Conservation (phyloP, 2,329 filamentous ascomycete genomes). For the Sclerotiophoma versabilis region DNA sequence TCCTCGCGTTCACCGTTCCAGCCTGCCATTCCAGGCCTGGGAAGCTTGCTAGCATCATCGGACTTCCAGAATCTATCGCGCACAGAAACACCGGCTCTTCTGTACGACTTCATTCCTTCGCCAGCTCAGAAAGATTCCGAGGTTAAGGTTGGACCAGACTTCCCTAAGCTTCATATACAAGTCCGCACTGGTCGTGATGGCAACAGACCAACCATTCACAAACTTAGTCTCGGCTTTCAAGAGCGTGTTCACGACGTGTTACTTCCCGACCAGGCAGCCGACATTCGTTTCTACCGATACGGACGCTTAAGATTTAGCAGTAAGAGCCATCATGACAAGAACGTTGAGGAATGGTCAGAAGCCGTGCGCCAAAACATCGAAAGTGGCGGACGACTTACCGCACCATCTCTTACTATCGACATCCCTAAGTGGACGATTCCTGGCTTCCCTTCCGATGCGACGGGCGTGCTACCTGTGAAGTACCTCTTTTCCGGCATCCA, state of each 20-base stretch:
- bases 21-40: slow-evolving; percentile 29
- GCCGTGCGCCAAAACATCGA: slow-evolving; percentile 33
- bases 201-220: slow-evolving; percentile 24
- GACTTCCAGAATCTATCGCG: slow-evolving; percentile 15
- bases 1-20: slow-evolving; percentile 23
- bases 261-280: slow-evolving; percentile 37
- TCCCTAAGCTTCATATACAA: slow-evolving; percentile 35
- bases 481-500: slow-evolving; percentile 42
- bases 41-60: slow-evolving; percentile 28
- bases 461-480: slow-evolving; percentile 21
- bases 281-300: slow-evolving; percentile 37
- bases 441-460: slow-evolving; percentile 12
- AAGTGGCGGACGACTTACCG: slow-evolving; percentile 38
- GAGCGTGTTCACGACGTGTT: slow-evolving; percentile 38
- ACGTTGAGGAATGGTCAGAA: slow-evolving; percentile 27
- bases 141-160: slow-evolving; percentile 16
- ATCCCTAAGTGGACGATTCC: slow-evolving; percentile 42
- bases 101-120: slow-evolving; percentile 35
- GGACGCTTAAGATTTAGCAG: slow-evolving; percentile 24
- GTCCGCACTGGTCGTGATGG: slow-evolving; percentile 26
- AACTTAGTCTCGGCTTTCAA: slow-evolving; percentile 31
- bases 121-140: slow-evolving; percentile 21
- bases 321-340: slow-evolving; percentile 16
- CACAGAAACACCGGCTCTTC: slow-evolving; percentile 23
- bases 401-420: slow-evolving; percentile 34